These are phyloP conservation scores for Aspergillaceae sp. DNA, from an alignment of 2,329 filamentous ascomycete species.

Conservation along the genomic window DNA sequence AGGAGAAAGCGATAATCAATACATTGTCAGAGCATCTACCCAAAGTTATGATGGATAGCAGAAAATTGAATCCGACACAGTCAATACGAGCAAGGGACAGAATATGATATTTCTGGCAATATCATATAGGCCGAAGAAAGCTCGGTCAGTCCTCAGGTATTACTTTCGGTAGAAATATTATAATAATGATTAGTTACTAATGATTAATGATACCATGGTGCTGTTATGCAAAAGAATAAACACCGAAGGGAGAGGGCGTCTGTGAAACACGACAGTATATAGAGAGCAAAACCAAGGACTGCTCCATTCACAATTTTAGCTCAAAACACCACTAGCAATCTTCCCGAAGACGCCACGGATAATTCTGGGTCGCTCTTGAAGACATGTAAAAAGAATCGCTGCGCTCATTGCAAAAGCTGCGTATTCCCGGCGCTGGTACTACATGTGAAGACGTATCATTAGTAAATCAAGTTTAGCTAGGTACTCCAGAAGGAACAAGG, in stretches of 20 bases:
- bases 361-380: slow-evolving; percentile 52
- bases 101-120: too few species aligned
- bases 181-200: neutral
- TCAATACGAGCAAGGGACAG: too few species aligned
- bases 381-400: slow-evolving; percentile 61
- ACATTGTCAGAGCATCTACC: too few species aligned
- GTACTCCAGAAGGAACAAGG: slow-evolving; percentile 2
- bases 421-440: slow-evolving; percentile 60
- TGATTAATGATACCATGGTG: neutral
- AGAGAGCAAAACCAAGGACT: too few species aligned
- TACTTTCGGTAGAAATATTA: neutral
- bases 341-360: slow-evolving; percentile 62
- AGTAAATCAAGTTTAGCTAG: slow-evolving; percentile 5
- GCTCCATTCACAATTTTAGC: slow-evolving; percentile 1
- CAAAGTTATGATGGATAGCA: too few species aligned
- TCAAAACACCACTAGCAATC: slow-evolving; percentile 32
- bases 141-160: neutral
- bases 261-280: neutral
- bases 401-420: slow-evolving; percentile 58
- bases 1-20: too few species aligned
- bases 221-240: neutral
- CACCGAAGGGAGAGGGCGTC: neutral
- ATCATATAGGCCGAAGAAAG: neutral
- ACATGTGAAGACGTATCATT: slow-evolving; percentile 17
- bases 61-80: too few species aligned